Evolutionary conservation across 73 alveolate genomes (phyloP).

Genomic region (Paramecium tetraurelia): DNA sequence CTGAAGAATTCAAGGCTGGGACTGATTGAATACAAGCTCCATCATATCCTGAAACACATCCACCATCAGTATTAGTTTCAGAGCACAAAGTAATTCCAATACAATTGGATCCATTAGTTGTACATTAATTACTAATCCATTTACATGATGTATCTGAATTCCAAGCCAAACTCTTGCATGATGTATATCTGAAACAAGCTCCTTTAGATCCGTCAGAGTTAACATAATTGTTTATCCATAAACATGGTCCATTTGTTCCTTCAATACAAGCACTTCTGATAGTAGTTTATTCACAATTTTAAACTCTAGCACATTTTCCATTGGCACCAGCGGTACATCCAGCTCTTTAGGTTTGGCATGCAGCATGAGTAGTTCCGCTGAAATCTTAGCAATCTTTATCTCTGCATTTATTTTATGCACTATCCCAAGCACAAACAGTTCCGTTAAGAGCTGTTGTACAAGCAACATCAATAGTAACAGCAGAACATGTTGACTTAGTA

Average conservation of each 20-base stretch:
- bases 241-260: conserved; percentile 26
- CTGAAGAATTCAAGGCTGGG: not conserved
- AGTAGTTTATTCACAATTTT: not conserved
- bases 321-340: not conserved
- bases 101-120: not conserved
- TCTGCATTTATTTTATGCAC: not conserved
- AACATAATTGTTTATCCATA: not conserved
- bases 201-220: not conserved
- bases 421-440: not conserved
- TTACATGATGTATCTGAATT: not conserved
- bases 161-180: not conserved
- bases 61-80: not conserved
- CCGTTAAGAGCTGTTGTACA: conserved; percentile 1
- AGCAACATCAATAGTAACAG: not conserved
- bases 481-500: not conserved
- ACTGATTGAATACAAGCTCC: conserved; percentile 14
- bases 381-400: not conserved
- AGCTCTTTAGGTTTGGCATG: not conserved
- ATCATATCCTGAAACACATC: conserved; percentile 6
- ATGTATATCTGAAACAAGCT: not conserved
- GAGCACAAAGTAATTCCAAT: conserved; percentile 5
- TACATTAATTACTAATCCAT: not conserved
- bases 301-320: not conserved
- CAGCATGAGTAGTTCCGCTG: not conserved
- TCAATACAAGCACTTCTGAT: not conserved